Percentiles rank a stretch among this genome's conserved stretches.
These are phyloP conservation scores for Codiaeum variegatum DNA, from an alignment of 441 rosid genomes.

Conservation along the genomic window DNA sequence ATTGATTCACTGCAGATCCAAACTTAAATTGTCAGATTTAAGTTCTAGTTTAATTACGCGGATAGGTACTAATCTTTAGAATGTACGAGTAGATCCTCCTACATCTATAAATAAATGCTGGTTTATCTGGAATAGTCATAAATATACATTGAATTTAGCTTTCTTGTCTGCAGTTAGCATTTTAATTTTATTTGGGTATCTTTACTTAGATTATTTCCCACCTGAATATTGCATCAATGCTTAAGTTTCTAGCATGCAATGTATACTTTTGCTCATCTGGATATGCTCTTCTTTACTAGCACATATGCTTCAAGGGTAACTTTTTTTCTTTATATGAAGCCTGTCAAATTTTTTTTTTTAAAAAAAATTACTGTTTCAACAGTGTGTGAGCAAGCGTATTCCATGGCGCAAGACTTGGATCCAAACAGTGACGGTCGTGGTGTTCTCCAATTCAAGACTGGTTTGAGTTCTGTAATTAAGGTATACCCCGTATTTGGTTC, in stretches of 20 bases:
- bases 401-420: slow-evolving; percentile 92
- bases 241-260: slow-evolving; percentile 13
- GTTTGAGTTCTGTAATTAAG: slow-evolving; percentile 92
- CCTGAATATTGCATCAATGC: not conserved
- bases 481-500: slow-evolving; percentile 30
- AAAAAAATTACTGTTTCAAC: slow-evolving; percentile 17
- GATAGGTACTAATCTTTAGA: not conserved
- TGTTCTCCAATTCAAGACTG: slow-evolving; percentile 99
- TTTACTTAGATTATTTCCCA: not conserved
- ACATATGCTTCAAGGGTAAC: not conserved
- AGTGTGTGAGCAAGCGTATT: slow-evolving; percentile 99
- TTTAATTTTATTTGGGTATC: not conserved
- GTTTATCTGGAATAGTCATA: no score
- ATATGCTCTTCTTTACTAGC: slow-evolving; percentile 1
- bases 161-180: not conserved
- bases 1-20: not conserved
- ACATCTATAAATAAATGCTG: no score
- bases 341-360: not conserved
- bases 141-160: not conserved
- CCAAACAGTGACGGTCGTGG: slow-evolving; percentile 97
- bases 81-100: no score
- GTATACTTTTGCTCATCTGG: not conserved
- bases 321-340: not conserved
- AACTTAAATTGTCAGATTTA: not conserved
- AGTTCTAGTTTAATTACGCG: not conserved